phyloP scores from a whole-genome alignment of 495 filamentous ascomycete genomes.

The Penicillium paradoxum region DNA sequence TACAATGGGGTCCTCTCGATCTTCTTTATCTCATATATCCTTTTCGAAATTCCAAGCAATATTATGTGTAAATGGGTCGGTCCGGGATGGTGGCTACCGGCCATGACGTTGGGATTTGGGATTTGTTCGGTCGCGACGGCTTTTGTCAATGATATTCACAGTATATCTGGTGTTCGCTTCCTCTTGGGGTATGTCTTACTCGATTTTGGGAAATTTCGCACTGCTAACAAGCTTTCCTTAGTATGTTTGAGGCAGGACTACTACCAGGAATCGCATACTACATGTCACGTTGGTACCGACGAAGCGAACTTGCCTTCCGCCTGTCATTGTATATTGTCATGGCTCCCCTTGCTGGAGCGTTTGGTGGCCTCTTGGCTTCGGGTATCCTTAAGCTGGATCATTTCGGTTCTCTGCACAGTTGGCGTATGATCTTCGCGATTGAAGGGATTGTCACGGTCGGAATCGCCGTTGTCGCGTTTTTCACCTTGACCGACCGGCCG shows the following conservation, averaged over 20 bases:
- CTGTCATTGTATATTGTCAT: slow-evolving; percentile 48
- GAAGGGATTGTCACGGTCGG: slow-evolving; percentile 67
- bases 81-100: slow-evolving; percentile 48
- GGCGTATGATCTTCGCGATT: slow-evolving; percentile 72
- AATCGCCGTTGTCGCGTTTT: slow-evolving; percentile 52
- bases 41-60: slow-evolving; percentile 80
- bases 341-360: slow-evolving; percentile 65
- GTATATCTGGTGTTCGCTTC: slow-evolving; percentile 44
- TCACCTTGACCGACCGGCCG: slow-evolving; percentile 62
- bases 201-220: background rate
- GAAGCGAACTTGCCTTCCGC: slow-evolving; percentile 62
- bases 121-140: slow-evolving; percentile 44
- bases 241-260: slow-evolving; percentile 62
- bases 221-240: background rate
- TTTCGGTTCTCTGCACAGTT: slow-evolving; percentile 47
- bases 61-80: slow-evolving; percentile 48
- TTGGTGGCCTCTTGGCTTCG: slow-evolving; percentile 64
- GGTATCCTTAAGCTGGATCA: slow-evolving; percentile 44
- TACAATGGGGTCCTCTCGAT: slow-evolving; percentile 64
- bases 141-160: slow-evolving; percentile 42
- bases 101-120: slow-evolving; percentile 43
- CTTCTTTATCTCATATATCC: slow-evolving; percentile 68
- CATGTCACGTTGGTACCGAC: slow-evolving; percentile 64
- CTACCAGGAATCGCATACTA: slow-evolving; percentile 72
- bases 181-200: slow-evolving; percentile 41